Conservation (phyloP, 1,139 yeast genomes). For the Kazachstania sp. region DNA sequence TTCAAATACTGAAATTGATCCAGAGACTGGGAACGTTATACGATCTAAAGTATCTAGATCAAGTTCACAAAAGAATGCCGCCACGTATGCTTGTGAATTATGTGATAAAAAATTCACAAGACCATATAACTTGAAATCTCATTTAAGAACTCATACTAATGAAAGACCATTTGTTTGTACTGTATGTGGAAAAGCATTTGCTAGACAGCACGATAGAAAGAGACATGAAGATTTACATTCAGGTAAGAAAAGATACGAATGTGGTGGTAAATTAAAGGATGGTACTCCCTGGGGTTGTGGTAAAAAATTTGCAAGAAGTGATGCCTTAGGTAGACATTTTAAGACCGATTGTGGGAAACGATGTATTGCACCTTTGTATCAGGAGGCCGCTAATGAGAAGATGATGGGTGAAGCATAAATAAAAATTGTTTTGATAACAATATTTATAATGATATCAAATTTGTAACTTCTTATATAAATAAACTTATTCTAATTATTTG, state of each 20-base stretch:
- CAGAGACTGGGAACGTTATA: not conserved
- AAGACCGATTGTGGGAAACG: constrained; percentile 86
- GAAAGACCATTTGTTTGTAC: constrained; percentile 85
- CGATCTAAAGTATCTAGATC: not conserved
- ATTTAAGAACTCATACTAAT: constrained; percentile 85
- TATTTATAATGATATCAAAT: not conserved
- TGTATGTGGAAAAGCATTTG: constrained; percentile 89
- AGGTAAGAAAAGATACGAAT: constrained; percentile 82
- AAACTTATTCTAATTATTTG: too few relatives aligned
- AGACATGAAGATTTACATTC: constrained; percentile 90
- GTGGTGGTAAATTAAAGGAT: constrained; percentile 60
- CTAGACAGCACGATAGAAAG: constrained; percentile 89
- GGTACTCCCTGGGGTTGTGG: constrained; percentile 79
- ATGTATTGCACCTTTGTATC: constrained; percentile 67
- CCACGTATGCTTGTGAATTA: constrained; percentile 70
- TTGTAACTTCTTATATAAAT: too few relatives aligned
- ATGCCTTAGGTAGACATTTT: constrained; percentile 88
- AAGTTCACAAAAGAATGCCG: constrained; percentile 52
- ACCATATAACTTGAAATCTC: constrained; percentile 88
- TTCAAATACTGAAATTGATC: not conserved
- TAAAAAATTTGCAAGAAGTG: constrained; percentile 87
- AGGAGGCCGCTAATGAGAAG: constrained; percentile 45
- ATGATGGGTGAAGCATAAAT: not conserved
- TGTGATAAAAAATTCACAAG: constrained; percentile 86
- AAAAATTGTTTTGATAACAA: not conserved